These are phyloP conservation scores for Verticillium isaacii DNA, from an alignment of 2,329 filamentous ascomycete species.

Conservation along the genomic window DNA sequence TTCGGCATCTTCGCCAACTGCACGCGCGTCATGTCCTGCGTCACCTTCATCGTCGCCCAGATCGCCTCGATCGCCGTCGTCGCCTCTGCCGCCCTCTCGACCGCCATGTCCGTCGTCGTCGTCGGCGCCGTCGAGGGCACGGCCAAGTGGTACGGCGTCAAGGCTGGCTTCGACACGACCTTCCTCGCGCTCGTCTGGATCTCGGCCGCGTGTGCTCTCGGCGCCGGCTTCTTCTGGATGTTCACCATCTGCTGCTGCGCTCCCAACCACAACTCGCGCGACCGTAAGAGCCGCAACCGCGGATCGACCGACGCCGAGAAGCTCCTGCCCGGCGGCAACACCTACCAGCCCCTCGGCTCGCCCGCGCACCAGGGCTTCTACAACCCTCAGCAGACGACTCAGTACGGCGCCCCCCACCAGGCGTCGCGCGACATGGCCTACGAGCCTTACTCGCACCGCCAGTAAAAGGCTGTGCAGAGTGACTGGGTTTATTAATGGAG, in stretches of 20 bases:
- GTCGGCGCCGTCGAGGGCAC: slow-evolving; percentile 62
- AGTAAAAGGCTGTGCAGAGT: slow-evolving; percentile 30
- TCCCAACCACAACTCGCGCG: slow-evolving; percentile 30
- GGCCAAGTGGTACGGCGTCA: slow-evolving; percentile 67
- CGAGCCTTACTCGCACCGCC: slow-evolving; percentile 58
- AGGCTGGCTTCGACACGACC: slow-evolving; percentile 58
- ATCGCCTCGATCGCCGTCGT: slow-evolving; percentile 52
- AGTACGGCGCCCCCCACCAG: slow-evolving; percentile 32
- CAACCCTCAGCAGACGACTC: slow-evolving; percentile 26
- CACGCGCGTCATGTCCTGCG: slow-evolving; percentile 74
- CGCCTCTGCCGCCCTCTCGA: slow-evolving; percentile 67
- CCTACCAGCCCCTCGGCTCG: slow-evolving; percentile 42
- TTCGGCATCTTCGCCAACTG: slow-evolving; percentile 80
- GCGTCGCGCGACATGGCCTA: slow-evolving; percentile 49
- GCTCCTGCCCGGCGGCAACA: slow-evolving; percentile 33
- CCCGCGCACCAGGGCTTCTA: slow-evolving; percentile 32
- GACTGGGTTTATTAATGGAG: not conserved
- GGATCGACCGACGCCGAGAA: slow-evolving; percentile 42
- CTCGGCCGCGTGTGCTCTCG: slow-evolving; percentile 70
- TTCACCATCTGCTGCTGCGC: slow-evolving; percentile 89
- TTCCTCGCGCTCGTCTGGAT: slow-evolving; percentile 77
- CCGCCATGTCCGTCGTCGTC: slow-evolving; percentile 67
- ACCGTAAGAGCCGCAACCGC: slow-evolving; percentile 21
- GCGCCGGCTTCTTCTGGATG: slow-evolving; percentile 81
- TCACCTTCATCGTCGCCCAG: slow-evolving; percentile 72